Conservation (phyloP, 495 filamentous ascomycete genomes). For the Apodospora peruviana region DNA sequence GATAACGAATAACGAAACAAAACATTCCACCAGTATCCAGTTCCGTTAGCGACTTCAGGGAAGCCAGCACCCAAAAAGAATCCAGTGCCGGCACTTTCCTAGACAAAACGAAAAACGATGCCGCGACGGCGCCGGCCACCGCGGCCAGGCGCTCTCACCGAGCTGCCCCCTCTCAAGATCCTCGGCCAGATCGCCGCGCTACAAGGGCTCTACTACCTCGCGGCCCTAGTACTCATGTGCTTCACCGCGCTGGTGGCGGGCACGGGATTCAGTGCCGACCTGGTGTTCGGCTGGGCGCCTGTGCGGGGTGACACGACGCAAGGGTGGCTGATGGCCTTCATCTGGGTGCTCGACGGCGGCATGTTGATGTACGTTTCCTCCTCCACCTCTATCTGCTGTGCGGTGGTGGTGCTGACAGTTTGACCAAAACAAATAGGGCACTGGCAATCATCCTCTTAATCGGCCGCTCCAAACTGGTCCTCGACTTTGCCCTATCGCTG, state of each 20-base stretch:
- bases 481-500: slow-evolving; percentile 87
- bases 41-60: no score
- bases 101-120: no score
- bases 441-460: slow-evolving; percentile 75
- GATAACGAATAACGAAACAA: no score
- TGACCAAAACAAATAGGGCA: slow-evolving; percentile 44
- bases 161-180: slow-evolving; percentile 80
- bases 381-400: background rate
- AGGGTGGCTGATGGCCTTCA: slow-evolving; percentile 84
- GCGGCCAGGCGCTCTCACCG: slow-evolving; percentile 70
- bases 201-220: slow-evolving; percentile 78
- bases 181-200: slow-evolving; percentile 79
- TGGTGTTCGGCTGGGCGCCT: slow-evolving; percentile 76
- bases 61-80: no score
- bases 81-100: no score
- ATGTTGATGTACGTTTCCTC: slow-evolving; percentile 61
- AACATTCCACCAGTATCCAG: no score
- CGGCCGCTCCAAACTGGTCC: slow-evolving; percentile 81
- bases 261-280: slow-evolving; percentile 57
- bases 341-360: slow-evolving; percentile 76
- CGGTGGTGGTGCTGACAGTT: background rate
- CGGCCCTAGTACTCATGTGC: slow-evolving; percentile 68
- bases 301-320: slow-evolving; percentile 84
- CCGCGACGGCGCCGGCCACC: slow-evolving; percentile 71
- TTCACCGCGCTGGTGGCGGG: slow-evolving; percentile 88